Conservation (phyloP, 1,284 basidiomycete genomes). For the Leccinum subspadiceum region DNA sequence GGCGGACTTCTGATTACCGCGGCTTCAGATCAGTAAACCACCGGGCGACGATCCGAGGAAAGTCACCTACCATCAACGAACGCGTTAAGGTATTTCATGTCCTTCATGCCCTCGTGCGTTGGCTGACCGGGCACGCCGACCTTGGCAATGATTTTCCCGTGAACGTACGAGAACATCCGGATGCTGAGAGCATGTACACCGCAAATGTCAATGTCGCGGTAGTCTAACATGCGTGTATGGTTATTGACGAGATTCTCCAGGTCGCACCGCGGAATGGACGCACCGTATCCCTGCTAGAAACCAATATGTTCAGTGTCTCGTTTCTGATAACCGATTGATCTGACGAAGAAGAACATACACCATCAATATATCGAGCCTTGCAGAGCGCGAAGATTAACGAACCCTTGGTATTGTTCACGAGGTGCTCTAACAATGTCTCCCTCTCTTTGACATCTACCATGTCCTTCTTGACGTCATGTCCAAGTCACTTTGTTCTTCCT, state of each 20-base stretch:
- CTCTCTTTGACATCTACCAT: constrained; percentile 16
- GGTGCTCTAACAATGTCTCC: constrained; percentile 31
- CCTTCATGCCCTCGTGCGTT: constrained; percentile 49
- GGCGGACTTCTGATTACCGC: constrained; percentile 47
- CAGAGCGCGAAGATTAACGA: constrained; percentile 2
- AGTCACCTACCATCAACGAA: constrained; percentile 51
- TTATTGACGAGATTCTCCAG: not conserved
- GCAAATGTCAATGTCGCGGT: constrained; percentile 49
- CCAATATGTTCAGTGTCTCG: constrained; percentile 40
- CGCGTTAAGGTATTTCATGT: constrained; percentile 57
- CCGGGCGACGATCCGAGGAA: not conserved
- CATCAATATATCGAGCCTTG: constrained; percentile 6
- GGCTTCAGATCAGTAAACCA: constrained; percentile 1
- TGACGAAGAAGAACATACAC: constrained; percentile 11
- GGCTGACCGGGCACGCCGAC: constrained; percentile 45
- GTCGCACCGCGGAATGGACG: constrained; percentile 3
- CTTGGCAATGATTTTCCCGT: constrained; percentile 48
- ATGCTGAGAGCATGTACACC: constrained; percentile 55
- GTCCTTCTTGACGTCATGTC: not conserved
- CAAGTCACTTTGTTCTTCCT: constrained; percentile 15
- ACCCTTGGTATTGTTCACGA: constrained; percentile 30
- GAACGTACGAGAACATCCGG: constrained; percentile 45
- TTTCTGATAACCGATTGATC: constrained; percentile 36
- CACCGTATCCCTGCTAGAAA: constrained; percentile 43
- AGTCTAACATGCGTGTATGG: constrained; percentile 36